Conservation (phyloP, 257 asterid genomes). For the Nicotiana tomentosiformis region DNA sequence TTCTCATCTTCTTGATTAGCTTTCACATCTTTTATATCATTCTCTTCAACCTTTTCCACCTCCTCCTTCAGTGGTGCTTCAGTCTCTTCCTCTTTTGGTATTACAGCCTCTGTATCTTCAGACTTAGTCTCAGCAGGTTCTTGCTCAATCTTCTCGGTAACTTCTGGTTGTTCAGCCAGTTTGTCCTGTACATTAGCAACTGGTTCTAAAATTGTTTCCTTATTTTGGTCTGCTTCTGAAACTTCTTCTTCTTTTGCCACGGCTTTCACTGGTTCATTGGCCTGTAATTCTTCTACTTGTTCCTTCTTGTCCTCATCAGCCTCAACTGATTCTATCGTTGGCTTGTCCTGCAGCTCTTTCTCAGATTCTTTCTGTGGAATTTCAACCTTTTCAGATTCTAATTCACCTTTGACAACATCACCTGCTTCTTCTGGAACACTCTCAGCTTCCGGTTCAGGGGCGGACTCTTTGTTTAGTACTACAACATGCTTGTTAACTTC, state of each 20-base stretch:
- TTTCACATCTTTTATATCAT: conserved; percentile 8
- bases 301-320: conserved; percentile 23
- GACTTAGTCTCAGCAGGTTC: conserved; percentile 25
- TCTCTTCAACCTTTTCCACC: conserved; percentile 19
- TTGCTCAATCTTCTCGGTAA: conserved; percentile 16
- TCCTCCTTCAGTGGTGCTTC: conserved; percentile 19
- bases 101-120: conserved; percentile 3
- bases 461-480: conserved; percentile 16
- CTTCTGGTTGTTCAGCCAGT: conserved; percentile 9
- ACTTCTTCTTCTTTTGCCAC: conserved; percentile 20
- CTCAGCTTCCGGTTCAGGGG: conserved; percentile 1
- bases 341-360: conserved; percentile 16
- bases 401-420: conserved; percentile 14
- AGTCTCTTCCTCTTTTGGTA: no score
- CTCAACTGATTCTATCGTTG: conserved; percentile 20
- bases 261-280: conserved; percentile 18
- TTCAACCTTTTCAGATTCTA: conserved; percentile 19
- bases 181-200: conserved; percentile 31
- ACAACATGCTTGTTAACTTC: conserved; percentile 23
- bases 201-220: conserved; percentile 14
- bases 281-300: conserved; percentile 11
- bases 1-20: conserved; percentile 4
- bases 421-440: conserved; percentile 3
- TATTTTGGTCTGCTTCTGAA: conserved; percentile 20
- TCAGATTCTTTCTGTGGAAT: conserved; percentile 13